phyloP scores from a whole-genome alignment of 352 stramenopile genomes.

The Pythium chondricola region DNA sequence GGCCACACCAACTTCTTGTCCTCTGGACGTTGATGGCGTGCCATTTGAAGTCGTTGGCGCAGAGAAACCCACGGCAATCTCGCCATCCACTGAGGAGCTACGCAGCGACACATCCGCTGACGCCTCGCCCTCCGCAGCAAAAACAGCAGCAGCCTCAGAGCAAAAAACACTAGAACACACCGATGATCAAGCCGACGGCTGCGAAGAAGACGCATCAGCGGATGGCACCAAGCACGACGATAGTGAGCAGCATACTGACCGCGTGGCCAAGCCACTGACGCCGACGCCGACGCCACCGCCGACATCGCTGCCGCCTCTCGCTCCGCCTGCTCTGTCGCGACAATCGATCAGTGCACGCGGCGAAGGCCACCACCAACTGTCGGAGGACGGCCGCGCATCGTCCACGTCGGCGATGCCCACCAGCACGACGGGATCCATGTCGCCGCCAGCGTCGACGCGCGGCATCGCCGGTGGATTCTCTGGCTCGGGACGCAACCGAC shows the following conservation, averaged over 20 bases:
- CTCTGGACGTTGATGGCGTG: background rate
- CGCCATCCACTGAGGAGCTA: no score
- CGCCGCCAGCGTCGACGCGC: conserved; percentile 1
- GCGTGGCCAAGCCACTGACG: no score
- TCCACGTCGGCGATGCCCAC: background rate
- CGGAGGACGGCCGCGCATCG: background rate
- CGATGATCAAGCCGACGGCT: no score
- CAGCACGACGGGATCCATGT: conserved; percentile 12
- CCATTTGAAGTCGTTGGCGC: conserved; percentile 1
- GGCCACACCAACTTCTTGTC: conserved; percentile 9
- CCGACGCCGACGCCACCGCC: conserved; percentile 12
- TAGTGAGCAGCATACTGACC: background rate
- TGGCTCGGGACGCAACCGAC: conserved; percentile 9
- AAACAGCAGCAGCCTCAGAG: no score
- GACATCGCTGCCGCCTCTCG: conserved; percentile 12
- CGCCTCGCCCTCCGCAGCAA: no score
- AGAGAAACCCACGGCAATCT: no score
- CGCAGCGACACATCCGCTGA: no score
- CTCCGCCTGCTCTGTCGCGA: background rate
- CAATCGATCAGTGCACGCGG: conserved; percentile 9
- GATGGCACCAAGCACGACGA: no score
- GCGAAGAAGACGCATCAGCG: no score
- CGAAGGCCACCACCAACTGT: no score
- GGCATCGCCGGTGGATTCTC: background rate
- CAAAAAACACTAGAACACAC: no score